Base-by-base conservation (phyloP, 228 moss, liverwort and hornwort species). In the Sphagnum fallax region DNA sequence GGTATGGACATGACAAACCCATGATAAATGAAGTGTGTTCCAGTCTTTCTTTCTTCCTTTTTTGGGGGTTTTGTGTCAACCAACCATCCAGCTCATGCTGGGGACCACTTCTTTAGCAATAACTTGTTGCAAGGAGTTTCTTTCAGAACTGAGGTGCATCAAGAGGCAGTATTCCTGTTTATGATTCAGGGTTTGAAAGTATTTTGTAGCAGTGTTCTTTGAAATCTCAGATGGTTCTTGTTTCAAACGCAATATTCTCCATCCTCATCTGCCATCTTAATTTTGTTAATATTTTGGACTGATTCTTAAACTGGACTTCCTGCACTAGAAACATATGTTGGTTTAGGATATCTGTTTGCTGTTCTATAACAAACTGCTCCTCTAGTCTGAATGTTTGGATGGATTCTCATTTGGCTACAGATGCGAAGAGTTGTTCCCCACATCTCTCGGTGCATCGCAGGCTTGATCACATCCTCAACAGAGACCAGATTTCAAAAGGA, bases 371-470 rank as follows among this genome's bases (percentile, higher is more conserved):
- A 58, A 32, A 32, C 32, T 32, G 32, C 32, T 32, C 32, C 32
- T 32, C 32, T 32, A 3, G 32, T 32, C 32, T 32, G 32, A 32
- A 32, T 32, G 32, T 32, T 32, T 32, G 32, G 32, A 2, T 32
- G 32, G 32, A 32, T 32, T 58, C 58, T 58, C 4, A 58, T 58
- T 58, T 58, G 3, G 58, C 47, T 63, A 62, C 77, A 86, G 86
- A 77, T 82, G 73, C 80, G 72, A 66, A 73, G 63, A 61, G 63
- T 73, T 73, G 82, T 82, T 11, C 48, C n/a, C 32, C 79, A 80
- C 65, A 73, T 86, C 69, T 77, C 86, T 47, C 69, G 75, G 64
- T 86, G 82, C 70, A 77, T 82, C 63, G 75, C 75, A 48, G 69
- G 58, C 67, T 71, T 86, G 57, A 77, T 86, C 53, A 64, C 65